A percentile compares a stretch with the other conserved stretches of the same genome.
Conservation (phyloP, 768 basidiomycete species). For the Lentinula raphanica region DNA sequence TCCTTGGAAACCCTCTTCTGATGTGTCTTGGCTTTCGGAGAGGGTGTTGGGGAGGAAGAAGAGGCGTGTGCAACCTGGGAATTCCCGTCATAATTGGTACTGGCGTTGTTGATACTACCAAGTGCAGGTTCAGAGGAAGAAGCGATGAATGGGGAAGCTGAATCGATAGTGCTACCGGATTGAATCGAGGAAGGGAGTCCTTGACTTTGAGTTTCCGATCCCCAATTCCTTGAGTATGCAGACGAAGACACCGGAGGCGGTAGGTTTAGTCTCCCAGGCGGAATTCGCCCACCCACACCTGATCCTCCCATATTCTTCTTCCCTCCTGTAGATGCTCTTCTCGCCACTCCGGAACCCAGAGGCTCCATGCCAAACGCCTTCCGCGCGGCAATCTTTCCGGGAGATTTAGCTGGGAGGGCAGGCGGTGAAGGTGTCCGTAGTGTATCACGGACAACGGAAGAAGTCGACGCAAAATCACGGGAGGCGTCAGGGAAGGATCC, state of each 20-base stretch:
- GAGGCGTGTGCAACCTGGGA: too few species aligned
- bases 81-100: too few species aligned
- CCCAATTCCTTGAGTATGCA: not conserved
- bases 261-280: not conserved
- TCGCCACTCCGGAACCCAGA: conserved; percentile 1
- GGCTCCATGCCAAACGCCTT: conserved; percentile 5
- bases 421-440: conserved; percentile 44
- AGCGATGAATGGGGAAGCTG: not conserved
- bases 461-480: conserved; percentile 33
- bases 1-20: conserved; percentile 28
- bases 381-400: conserved; percentile 4
- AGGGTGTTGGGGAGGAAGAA: conserved; percentile 14
- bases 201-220: not conserved
- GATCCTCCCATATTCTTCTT: not conserved
- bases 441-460: conserved; percentile 20
- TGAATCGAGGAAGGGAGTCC: not conserved
- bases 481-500: conserved; percentile 10
- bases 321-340: conserved; percentile 2
- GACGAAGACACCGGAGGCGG: not conserved
- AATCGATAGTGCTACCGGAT: not conserved
- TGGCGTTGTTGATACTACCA: too few species aligned
- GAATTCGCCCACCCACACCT: not conserved
- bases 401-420: conserved; percentile 31
- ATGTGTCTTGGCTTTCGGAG: too few species aligned
- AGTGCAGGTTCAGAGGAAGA: not conserved